A percentile compares a stretch with the other conserved stretches of the same genome.
These are phyloP conservation scores for Tephrocybe rancida DNA, from an alignment of 768 basidiomycete species.

Conservation along the genomic window DNA sequence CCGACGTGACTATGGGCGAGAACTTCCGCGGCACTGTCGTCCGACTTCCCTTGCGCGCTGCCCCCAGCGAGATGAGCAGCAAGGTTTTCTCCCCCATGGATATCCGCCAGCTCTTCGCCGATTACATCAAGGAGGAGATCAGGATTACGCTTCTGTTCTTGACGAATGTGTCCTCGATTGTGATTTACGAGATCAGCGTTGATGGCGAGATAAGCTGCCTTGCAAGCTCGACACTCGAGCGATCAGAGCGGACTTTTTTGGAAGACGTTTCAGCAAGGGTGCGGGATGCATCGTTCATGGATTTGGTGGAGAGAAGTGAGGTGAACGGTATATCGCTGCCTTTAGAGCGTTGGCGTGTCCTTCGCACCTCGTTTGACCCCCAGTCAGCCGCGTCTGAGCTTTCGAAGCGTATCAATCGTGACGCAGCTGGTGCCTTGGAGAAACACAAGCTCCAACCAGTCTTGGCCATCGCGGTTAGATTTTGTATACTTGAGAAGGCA, in stretches of 20 bases:
- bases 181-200: conserved; percentile 37
- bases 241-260: background rate
- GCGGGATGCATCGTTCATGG: conserved; percentile 16
- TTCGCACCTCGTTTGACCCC: conserved; percentile 28
- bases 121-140: conserved; percentile 43
- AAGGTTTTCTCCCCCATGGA: conserved; percentile 30
- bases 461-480: conserved; percentile 37
- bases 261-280: background rate
- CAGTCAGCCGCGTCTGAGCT: conserved; percentile 27
- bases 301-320: conserved; percentile 13
- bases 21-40: conserved; percentile 46
- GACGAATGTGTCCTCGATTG: conserved; percentile 36
- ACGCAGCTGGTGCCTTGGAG: conserved; percentile 25
- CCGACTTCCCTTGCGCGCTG: conserved; percentile 45
- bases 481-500: too few species aligned
- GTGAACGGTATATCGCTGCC: background rate
- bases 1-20: too few species aligned
- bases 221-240: conserved; percentile 21
- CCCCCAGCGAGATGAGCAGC: conserved; percentile 33
- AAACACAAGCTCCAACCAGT: conserved; percentile 44
- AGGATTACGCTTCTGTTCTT: conserved; percentile 45
- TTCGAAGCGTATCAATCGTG: conserved; percentile 23
- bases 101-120: conserved; percentile 39
- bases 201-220: conserved; percentile 20
- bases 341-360: conserved; percentile 34